Percentiles rank a stretch among this genome's conserved stretches.
Conservation (phyloP, 108 stramenopile species). For the Nitzschia inconspicua region DNA sequence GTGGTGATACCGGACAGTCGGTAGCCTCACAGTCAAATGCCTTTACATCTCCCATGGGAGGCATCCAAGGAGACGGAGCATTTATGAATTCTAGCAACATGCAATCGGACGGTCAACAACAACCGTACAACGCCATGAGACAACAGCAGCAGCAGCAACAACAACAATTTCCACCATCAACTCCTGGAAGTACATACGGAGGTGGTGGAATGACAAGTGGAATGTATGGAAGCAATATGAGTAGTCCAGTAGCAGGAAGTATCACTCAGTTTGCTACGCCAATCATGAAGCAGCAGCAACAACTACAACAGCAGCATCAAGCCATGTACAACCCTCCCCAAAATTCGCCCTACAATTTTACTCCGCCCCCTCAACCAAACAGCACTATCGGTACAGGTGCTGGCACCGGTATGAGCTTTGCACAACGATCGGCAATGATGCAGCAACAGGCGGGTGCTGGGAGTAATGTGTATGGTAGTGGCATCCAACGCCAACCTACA, state of each 20-base stretch:
- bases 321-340: background rate
- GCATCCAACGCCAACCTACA: background rate
- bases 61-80: conserved; percentile 8
- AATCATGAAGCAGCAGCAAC: background rate
- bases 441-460: conserved; percentile 16
- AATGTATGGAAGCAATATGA: no score
- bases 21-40: background rate
- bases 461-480: conserved; percentile 19
- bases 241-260: conserved; percentile 24
- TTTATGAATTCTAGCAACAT: background rate
- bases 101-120: background rate
- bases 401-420: conserved; percentile 20
- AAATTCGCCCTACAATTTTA: conserved; percentile 20
- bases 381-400: background rate
- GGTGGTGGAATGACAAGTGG: background rate
- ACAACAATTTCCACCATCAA: conserved; percentile 9
- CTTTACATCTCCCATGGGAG: conserved; percentile 6
- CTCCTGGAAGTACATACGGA: conserved; percentile 2
- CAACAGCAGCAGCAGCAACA: conserved; percentile 11
- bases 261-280: conserved; percentile 34
- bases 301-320: conserved; percentile 9
- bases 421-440: conserved; percentile 32
- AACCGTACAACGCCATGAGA: background rate
- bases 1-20: no score
- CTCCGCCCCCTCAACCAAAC: conserved; percentile 10